These are phyloP conservation scores for Bipolaris zeicola DNA, from an alignment of 2,329 filamentous ascomycete species.

Conservation along the genomic window DNA sequence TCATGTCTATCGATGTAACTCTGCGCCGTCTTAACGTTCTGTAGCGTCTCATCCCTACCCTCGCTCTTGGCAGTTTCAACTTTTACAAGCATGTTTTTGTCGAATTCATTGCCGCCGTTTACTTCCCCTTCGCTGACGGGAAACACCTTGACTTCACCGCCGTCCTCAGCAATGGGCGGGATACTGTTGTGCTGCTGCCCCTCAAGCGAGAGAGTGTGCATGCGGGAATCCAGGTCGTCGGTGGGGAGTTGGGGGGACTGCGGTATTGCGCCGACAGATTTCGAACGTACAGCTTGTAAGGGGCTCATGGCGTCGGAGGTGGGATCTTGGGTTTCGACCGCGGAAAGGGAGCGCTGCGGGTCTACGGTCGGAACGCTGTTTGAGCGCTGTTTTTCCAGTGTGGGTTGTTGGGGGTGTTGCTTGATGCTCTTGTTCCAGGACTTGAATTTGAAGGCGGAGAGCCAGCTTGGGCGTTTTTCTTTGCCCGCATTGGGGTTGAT, in stretches of 20 bases:
- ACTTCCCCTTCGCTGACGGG: slow-evolving; percentile 7
- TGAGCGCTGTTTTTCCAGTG: slow-evolving; percentile 22
- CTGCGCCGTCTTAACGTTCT: slow-evolving; percentile 40
- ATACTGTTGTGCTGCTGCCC: slow-evolving; percentile 6
- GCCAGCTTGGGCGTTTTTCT: slow-evolving; percentile 39
- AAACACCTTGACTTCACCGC: slow-evolving; percentile 10
- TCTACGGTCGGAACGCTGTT: slow-evolving; percentile 31
- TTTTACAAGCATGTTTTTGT: slow-evolving; percentile 35
- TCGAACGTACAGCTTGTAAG: slow-evolving; percentile 40
- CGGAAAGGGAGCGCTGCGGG: slow-evolving; percentile 38
- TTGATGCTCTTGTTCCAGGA: slow-evolving; percentile 35
- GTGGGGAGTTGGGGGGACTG: slow-evolving; percentile 14
- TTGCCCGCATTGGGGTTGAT: slow-evolving; percentile 23
- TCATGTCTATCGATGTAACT: slow-evolving; percentile 52
- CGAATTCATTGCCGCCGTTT: slow-evolving; percentile 3
- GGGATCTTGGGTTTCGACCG: slow-evolving; percentile 13
- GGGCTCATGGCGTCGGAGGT: slow-evolving; percentile 21
- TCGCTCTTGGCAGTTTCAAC: slow-evolving; percentile 35
- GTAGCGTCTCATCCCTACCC: slow-evolving; percentile 24
- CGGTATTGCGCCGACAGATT: slow-evolving; percentile 42
- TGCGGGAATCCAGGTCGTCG: slow-evolving; percentile 31
- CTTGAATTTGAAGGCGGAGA: slow-evolving; percentile 39
- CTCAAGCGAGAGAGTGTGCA: slow-evolving; percentile 27
- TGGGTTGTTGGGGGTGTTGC: slow-evolving; percentile 2
- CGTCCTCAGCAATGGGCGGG: slow-evolving; percentile 17